A percentile compares a stretch with the other conserved stretches of the same genome.
Evolutionary conservation across 2,329 filamentous ascomycete genomes (phyloP).

Genomic region (Hawksworthiomyces lignivorus): DNA sequence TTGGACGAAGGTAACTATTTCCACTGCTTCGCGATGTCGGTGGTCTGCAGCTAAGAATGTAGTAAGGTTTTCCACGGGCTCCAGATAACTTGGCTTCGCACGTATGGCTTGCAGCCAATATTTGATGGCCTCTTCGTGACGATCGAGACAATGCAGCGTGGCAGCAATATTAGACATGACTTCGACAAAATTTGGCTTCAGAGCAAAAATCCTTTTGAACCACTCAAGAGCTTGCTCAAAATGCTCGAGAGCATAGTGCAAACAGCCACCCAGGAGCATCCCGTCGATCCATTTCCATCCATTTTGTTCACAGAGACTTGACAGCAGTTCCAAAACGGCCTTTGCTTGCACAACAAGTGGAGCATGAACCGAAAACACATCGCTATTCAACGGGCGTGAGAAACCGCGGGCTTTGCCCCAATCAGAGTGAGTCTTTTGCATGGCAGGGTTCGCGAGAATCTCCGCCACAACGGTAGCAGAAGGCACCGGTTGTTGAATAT

Average conservation of each 20-base stretch:
- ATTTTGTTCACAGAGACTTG: conserved; percentile 68
- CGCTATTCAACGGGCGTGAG: conserved; percentile 6
- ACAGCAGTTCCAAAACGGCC: conserved; percentile 63
- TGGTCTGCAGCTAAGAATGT: conserved; percentile 77
- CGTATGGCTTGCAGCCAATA: conserved; percentile 82
- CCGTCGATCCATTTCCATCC: conserved; percentile 88
- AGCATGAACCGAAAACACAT: conserved; percentile 27
- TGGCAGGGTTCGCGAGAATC: conserved; percentile 11
- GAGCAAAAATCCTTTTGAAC: conserved; percentile 57
- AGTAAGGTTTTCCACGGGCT: conserved; percentile 90
- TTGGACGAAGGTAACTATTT: conserved; percentile 81
- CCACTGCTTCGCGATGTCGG: conserved; percentile 74
- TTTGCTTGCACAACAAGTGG: conserved; percentile 45
- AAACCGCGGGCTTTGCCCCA: conserved; percentile 11
- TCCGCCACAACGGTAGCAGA: conserved; percentile 8
- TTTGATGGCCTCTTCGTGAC: conserved; percentile 73
- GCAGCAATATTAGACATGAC: conserved; percentile 90
- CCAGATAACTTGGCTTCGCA: conserved; percentile 78
- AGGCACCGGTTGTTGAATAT: background rate
- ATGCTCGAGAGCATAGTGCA: conserved; percentile 82
- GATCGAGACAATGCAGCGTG: conserved; percentile 74
- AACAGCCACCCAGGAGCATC: conserved; percentile 81
- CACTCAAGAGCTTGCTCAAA: conserved; percentile 70
- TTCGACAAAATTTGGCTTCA: conserved; percentile 68
- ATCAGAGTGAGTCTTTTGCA: conserved; percentile 9